These are phyloP conservation scores for Cordyceps farinosa DNA, from an alignment of 2,329 filamentous ascomycete genomes.

Conservation along the genomic window DNA sequence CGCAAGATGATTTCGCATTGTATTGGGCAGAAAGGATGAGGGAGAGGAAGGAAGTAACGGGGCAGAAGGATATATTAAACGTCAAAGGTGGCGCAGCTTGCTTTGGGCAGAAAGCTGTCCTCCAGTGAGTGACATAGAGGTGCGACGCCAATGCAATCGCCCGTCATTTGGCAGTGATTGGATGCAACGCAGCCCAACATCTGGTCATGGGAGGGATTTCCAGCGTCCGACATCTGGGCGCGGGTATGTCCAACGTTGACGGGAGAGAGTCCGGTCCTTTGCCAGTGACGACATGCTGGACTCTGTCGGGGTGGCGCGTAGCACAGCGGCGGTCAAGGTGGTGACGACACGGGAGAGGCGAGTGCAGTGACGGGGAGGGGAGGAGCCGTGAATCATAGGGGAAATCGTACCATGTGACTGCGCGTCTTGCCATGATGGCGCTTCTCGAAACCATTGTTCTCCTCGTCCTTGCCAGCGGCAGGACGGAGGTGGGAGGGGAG, in stretches of 20 bases:
- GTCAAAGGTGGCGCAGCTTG: conserved; percentile 6
- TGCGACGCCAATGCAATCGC: neutral
- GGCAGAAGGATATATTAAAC: neutral
- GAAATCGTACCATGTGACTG: conserved; percentile 72
- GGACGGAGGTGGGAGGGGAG: conserved; percentile 83
- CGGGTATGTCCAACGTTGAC: neutral
- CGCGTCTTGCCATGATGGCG: conserved; percentile 82
- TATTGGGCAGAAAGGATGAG: neutral
- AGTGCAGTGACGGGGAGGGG: neutral
- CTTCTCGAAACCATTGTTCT: conserved; percentile 49
- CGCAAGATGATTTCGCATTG: neutral
- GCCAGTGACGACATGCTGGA: neutral
- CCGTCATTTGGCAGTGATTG: neutral
- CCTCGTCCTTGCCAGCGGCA: conserved; percentile 34
- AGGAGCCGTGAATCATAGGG: neutral
- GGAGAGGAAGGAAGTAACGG: neutral
- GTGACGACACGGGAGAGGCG: neutral
- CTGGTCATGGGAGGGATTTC: neutral
- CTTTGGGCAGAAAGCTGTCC: conserved; percentile 3
- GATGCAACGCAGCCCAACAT: neutral
- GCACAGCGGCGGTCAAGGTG: neutral
- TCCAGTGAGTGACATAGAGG: conserved; percentile 12
- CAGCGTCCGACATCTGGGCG: neutral
- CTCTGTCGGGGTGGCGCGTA: neutral
- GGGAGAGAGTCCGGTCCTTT: too few relatives aligned